Evolutionary conservation across 176 grass and related monocot genomes (phyloP), one percentile per base, ranked within the genome.

Genomic region (Puccinellia tenuiflora): DNA sequence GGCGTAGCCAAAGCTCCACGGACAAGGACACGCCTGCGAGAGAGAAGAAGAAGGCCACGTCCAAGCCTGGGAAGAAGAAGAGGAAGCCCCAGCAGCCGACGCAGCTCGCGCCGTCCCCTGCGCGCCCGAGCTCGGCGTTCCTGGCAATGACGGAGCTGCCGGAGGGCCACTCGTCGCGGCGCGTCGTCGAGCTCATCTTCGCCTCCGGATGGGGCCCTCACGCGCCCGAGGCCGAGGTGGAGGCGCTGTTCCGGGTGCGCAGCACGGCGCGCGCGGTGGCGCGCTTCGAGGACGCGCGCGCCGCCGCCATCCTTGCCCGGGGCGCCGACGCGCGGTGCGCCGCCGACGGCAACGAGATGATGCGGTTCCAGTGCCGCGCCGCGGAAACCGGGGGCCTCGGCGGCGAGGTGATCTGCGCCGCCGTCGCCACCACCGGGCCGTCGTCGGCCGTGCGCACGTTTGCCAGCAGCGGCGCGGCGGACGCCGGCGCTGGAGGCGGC

Each of bases 281-380:
- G 46, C 73, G 88, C 0, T 90, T 86, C 74, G 84, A 90, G 79
- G 79, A 79, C 73, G 80, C 57, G 64, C 84, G 84, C 5, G 33
- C 54, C 10, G 79, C 84, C 0, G 88, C 79, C 46, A 48, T 17
- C 3, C 53, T 65, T 11, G 52, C 78, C 5, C 29, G 40, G 0
- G 78, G 38, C 12, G 29, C 46, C 11, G 73, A 70, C 42, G 56
- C 78, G 30, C 88, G 88, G 7, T 90, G 88, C 73, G 83, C 83
- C 43, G 88, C 88, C 35, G 88, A 90, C 65, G 88, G 88, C 8
- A 86, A 90, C 84, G 88, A 90, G 73, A 24, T 83, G 84, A 86
- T 90, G 88, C 84, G 88, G 12, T 90, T 90, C 79, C 88, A 90
- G 59, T 85, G 88, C 88, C 82, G 61, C 69, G 46, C 48, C n/a